Conservation (phyloP, 1,139 yeast genomes). For the Lodderomyces margitis region DNA sequence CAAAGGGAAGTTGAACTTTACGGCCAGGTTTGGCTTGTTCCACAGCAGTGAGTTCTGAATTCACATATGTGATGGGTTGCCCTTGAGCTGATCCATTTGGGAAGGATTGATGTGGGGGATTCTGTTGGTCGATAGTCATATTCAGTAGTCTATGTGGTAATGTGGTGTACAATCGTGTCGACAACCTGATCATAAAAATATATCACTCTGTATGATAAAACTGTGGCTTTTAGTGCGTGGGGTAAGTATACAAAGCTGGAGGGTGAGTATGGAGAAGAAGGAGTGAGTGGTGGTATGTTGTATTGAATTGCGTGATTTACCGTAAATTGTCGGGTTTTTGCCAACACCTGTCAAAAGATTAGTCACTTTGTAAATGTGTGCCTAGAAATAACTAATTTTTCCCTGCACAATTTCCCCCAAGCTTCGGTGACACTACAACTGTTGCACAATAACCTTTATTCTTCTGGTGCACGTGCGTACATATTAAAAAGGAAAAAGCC, state of each 20-base stretch:
- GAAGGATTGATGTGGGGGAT: neutral
- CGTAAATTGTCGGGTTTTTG: no score
- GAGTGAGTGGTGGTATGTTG: no score
- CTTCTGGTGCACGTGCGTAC: constrained; percentile 1
- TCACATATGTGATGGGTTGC: constrained; percentile 18
- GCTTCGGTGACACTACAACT: neutral
- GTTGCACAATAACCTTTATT: neutral
- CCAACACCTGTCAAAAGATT: no score
- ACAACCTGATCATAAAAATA: neutral
- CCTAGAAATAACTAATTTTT: no score
- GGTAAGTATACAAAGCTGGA: no score
- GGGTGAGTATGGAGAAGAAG: no score
- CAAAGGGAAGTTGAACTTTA: constrained; percentile 39
- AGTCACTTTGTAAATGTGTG: no score
- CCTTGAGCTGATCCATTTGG: neutral
- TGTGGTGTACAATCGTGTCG: constrained; percentile 1
- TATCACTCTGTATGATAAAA: neutral
- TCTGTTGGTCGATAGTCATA: neutral
- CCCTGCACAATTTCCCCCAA: neutral
- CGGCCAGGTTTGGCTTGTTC: constrained; percentile 28
- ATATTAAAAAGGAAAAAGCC: no score
- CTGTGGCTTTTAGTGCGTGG: no score
- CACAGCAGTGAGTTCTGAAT: constrained; percentile 22
- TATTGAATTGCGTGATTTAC: no score
- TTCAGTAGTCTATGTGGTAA: neutral